Percentiles rank a stretch among this genome's conserved stretches.
Conservation (phyloP, 1,284 basidiomycete species). For the Ganoderma meredithae region DNA sequence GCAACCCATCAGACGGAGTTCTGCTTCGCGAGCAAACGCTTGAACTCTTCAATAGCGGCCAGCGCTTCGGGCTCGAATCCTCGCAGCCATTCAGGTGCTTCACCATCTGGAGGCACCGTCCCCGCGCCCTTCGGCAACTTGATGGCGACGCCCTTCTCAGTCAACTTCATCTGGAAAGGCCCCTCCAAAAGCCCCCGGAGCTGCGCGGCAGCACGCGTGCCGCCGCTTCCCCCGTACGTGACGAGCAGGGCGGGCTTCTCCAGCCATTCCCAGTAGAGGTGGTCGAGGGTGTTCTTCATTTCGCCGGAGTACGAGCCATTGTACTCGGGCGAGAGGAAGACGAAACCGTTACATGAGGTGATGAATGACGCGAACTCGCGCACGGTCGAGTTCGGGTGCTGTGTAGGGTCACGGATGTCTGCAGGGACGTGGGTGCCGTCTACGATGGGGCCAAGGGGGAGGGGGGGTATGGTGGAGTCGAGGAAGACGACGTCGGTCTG, state of each 20-base stretch:
- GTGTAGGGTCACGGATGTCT: constrained; percentile 36
- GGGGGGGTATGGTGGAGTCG: constrained; percentile 36
- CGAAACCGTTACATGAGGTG: constrained; percentile 37
- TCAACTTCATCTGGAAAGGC: constrained; percentile 36
- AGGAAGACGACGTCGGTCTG: constrained; percentile 33
- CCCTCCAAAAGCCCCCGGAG: constrained; percentile 34
- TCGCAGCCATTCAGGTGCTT: constrained; percentile 36
- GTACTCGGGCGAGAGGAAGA: constrained; percentile 41
- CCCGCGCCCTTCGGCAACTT: constrained; percentile 34
- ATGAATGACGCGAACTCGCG: constrained; percentile 40
- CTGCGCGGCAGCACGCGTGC: constrained; percentile 31
- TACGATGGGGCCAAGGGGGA: constrained; percentile 39
- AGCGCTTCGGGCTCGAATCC: constrained; percentile 32
- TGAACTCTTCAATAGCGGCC: constrained; percentile 35
- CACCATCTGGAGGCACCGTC: constrained; percentile 27
- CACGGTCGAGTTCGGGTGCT: constrained; percentile 36
- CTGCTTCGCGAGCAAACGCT: constrained; percentile 18
- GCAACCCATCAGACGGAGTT: background rate
- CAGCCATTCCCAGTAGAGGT: constrained; percentile 43
- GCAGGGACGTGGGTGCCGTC: constrained; percentile 38
- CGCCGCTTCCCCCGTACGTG: constrained; percentile 40
- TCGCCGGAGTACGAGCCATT: constrained; percentile 42
- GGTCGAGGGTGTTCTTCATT: constrained; percentile 43
- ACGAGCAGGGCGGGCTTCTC: constrained; percentile 39
- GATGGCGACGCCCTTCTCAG: constrained; percentile 32